A percentile compares a stretch with the other conserved stretches of the same genome.
phyloP scores from a whole-genome alignment of 768 basidiomycete genomes.

The Pleurotus cornucopiae region DNA sequence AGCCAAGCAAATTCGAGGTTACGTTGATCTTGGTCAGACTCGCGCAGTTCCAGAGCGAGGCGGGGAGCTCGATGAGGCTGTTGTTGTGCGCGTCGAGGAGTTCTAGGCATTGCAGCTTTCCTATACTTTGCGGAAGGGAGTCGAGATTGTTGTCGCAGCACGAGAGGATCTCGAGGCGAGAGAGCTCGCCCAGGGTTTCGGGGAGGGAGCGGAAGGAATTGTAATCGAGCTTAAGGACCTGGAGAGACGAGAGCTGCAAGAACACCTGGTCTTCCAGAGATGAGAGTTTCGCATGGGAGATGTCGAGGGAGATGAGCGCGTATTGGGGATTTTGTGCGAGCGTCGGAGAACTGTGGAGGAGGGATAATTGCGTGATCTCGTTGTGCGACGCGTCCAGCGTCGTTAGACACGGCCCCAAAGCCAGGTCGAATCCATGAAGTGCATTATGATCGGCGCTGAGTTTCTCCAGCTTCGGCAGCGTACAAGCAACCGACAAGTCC shows the following conservation, averaged over 20 bases:
- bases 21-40: conserved; percentile 72
- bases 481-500: conserved; percentile 67
- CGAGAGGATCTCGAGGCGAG: conserved; percentile 65
- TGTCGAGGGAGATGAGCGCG: conserved; percentile 71
- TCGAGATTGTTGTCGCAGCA: conserved; percentile 91
- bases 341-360: conserved; percentile 37
- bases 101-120: conserved; percentile 69
- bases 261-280: conserved; percentile 74
- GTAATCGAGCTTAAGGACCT: conserved; percentile 72
- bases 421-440: conserved; percentile 76
- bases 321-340: conserved; percentile 32
- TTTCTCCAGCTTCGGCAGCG: conserved; percentile 62
- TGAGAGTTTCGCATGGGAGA: conserved; percentile 86
- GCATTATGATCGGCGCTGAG: conserved; percentile 82
- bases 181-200: conserved; percentile 74
- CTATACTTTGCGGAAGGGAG: conserved; percentile 71
- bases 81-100: conserved; percentile 89
- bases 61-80: conserved; percentile 72
- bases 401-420: conserved; percentile 61
- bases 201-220: conserved; percentile 85
- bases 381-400: conserved; percentile 80
- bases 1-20: conserved; percentile 80
- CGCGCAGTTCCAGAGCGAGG: conserved; percentile 79
- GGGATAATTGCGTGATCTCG: conserved; percentile 77
- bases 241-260: conserved; percentile 67